Percentiles rank a stretch among this genome's conserved stretches.
These are phyloP conservation scores for Scedosporium dehoogii DNA, from an alignment of 2,329 filamentous ascomycete genomes.

Conservation along the genomic window DNA sequence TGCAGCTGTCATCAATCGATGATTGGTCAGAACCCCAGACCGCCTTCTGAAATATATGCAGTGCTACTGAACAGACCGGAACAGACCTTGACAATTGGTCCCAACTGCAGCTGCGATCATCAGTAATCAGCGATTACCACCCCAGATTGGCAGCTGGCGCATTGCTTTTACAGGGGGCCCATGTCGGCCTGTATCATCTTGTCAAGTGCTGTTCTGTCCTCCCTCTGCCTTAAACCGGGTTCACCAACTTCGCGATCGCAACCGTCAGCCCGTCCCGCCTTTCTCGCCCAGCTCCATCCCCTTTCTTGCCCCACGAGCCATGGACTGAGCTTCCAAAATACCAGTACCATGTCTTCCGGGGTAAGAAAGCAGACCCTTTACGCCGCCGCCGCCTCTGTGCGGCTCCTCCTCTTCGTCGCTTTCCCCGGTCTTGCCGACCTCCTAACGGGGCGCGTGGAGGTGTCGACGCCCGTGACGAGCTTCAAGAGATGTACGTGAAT, in stretches of 20 bases:
- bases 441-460: conserved; percentile 83
- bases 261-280: not conserved
- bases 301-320: not conserved
- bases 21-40: not conserved
- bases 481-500: conserved; percentile 78
- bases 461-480: conserved; percentile 93
- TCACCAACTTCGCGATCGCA: not conserved
- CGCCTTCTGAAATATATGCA: not conserved
- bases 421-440: conserved; percentile 80
- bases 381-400: conserved; percentile 63
- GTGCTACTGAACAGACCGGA: not conserved
- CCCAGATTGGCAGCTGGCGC: not conserved
- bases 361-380: conserved; percentile 42
- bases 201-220: not conserved
- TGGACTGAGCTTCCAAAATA: not conserved
- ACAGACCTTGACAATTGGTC: not conserved
- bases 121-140: not conserved
- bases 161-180: not conserved
- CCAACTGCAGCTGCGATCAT: too few species aligned
- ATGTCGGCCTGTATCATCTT: not conserved
- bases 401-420: conserved; percentile 66
- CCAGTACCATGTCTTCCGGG: conserved; percentile 5
- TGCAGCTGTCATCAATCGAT: not conserved
- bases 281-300: not conserved
- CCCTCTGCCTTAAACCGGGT: not conserved